A percentile compares a stretch with the other conserved stretches of the same genome.
Evolutionary conservation across 2,329 filamentous ascomycete genomes (phyloP).

Genomic region (Cryphonectria japonica): DNA sequence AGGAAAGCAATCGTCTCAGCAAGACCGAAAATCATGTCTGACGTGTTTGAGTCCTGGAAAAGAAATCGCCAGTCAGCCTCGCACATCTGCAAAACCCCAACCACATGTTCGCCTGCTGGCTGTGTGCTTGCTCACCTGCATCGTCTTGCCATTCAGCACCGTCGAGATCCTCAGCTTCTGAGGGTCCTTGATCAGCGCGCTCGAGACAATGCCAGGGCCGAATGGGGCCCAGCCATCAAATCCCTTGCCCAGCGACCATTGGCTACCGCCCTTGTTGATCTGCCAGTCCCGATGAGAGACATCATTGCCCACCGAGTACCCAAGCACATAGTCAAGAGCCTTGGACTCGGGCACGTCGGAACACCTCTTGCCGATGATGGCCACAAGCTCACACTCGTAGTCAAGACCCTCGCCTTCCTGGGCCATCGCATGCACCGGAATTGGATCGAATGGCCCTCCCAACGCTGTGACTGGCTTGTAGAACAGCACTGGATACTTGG

Average conservation of each 20-base stretch:
- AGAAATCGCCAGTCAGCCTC: neutral
- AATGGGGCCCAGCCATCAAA: conserved; percentile 78
- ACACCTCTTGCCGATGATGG: conserved; percentile 71
- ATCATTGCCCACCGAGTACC: conserved; percentile 77
- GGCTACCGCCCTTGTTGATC: conserved; percentile 66
- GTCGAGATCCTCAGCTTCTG: conserved; percentile 61
- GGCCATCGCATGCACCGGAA: conserved; percentile 67
- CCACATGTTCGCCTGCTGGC: conserved; percentile 8
- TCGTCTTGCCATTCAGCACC: conserved; percentile 60
- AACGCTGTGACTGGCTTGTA: conserved; percentile 72
- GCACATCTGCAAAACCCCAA: conserved; percentile 14
- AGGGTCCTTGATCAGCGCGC: conserved; percentile 58
- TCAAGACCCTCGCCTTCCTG: conserved; percentile 70
- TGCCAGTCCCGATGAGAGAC: conserved; percentile 82
- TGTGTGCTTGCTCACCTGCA: conserved; percentile 49
- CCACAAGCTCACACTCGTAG: conserved; percentile 80
- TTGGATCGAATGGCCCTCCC: conserved; percentile 65
- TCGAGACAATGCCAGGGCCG: conserved; percentile 71
- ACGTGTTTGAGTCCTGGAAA: conserved; percentile 54
- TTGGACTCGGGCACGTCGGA: conserved; percentile 65
- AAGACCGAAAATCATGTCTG: conserved; percentile 67
- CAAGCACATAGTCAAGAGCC: conserved; percentile 73
- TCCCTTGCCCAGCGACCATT: conserved; percentile 74
- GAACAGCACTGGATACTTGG: conserved; percentile 74
- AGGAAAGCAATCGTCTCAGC: conserved; percentile 62